Evolutionary conservation across 345 rosid species (phyloP).

Genomic region (Noccaea bulbosa): DNA sequence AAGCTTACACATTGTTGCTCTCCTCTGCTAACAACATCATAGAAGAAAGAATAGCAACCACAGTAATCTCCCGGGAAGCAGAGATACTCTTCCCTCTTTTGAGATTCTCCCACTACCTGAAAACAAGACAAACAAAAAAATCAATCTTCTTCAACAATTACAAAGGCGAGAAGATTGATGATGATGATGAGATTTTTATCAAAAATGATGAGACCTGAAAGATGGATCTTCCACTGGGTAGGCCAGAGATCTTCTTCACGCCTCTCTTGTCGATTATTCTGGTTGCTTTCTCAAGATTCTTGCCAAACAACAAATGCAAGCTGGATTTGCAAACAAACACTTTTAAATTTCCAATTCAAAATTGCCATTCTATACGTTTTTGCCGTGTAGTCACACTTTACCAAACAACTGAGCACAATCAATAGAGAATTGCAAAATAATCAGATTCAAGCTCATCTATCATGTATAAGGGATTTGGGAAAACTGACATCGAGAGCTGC

Average conservation of each 20-base stretch:
- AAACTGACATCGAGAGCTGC: conserved; percentile 73
- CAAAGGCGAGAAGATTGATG: not conserved
- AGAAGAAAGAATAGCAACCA: conserved; percentile 88
- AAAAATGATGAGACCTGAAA: conserved; percentile 66
- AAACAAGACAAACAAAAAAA: conserved; percentile 7
- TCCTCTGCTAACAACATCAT: conserved; percentile 83
- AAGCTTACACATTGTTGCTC: conserved; percentile 80
- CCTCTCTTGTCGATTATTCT: conserved; percentile 76
- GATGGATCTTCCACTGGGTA: conserved; percentile 78
- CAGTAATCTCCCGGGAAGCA: conserved; percentile 80
- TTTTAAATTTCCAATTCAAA: not conserved
- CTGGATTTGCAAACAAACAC: conserved; percentile 43
- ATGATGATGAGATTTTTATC: conserved; percentile 30
- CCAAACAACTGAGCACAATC: conserved; percentile 1
- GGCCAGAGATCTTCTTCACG: conserved; percentile 72
- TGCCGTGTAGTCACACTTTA: not conserved
- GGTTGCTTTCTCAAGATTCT: conserved; percentile 81
- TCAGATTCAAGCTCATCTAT: not conserved
- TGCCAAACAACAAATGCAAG: conserved; percentile 87
- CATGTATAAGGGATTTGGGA: not conserved
- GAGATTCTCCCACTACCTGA: conserved; percentile 87
- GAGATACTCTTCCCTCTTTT: conserved; percentile 81
- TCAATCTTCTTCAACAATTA: not conserved
- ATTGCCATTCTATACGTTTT: not conserved
- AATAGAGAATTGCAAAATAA: not conserved